Base-by-base conservation (phyloP, 176 grass and related monocot genomes). In the Oryza glaberrima region DNA sequence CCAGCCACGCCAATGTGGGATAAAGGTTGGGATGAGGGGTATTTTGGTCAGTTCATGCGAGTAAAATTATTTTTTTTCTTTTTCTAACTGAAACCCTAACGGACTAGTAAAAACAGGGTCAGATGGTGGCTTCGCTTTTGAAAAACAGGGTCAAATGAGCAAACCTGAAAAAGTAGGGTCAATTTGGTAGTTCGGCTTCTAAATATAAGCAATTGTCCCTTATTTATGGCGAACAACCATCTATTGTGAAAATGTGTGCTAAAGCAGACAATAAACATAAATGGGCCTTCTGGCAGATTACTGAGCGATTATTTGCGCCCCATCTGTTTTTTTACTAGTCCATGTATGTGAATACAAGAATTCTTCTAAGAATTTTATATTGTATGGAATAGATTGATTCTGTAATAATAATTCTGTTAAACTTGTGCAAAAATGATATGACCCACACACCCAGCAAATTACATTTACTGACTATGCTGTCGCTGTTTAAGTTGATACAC, bases 401-500 rank as follows among this genome's bases (percentile, higher is more conserved):
- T 67, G 15, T 13, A 12, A 60, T 83, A n/a, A 73, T 58, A 11
- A 30, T 69, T 32, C 38, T 84, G 64, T 61, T 80, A 10, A 52
- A 84, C 44, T 54, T 73, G 19, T 68, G 76, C 15, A 22, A 11
- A 34, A 56, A 82, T 25, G 48, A 82, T 70, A 5, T 65, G 14
- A 40, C 2, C 13, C 16, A 11, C 45, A 5, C 9, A 43, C 38
- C 9, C 12, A 82, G 44, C 32, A 69, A 84, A 69, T 56, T 77
- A 65, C 64, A 25, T 58, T 32, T 16, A 45, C 16, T 25, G 7
- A 61, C 85, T 81, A 44, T 72, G 20, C 9, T 79, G 28, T 81
- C 54, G 40, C 34, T 82, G 32, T 7, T 90, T 72, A 85, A 81
- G 65, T 26, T 90, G 10, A 11, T 65, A 78, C 65, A 22, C 26